Percentiles rank a stretch among this genome's conserved stretches.
Evolutionary conservation across 2,329 filamentous ascomycete species (phyloP).

Genomic region (Corinectria fuckeliana): DNA sequence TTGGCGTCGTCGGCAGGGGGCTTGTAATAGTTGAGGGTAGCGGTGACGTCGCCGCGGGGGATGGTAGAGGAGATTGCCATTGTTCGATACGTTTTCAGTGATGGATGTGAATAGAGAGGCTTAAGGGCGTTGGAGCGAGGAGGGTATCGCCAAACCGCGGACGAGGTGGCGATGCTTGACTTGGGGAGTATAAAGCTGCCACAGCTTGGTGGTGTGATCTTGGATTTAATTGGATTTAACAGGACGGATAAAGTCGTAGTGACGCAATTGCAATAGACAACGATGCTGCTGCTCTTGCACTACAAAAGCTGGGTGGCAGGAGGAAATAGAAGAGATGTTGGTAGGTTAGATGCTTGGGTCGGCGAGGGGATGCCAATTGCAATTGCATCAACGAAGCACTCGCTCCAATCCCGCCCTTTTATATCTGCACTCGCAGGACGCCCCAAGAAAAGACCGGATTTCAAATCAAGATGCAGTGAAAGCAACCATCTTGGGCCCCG

Average conservation of each 20-base stretch:
- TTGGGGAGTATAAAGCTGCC: not conserved
- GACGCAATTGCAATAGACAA: not conserved
- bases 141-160: not conserved
- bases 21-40: constrained; percentile 70
- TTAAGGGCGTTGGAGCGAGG: not conserved
- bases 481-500: constrained; percentile 23
- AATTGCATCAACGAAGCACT: constrained; percentile 2
- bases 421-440: constrained; percentile 18
- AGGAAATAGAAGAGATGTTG: not conserved
- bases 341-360: not conserved
- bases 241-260: not conserved
- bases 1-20: constrained; percentile 64
- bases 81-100: constrained; percentile 13
- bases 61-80: constrained; percentile 52
- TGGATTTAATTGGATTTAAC: not conserved
- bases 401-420: constrained; percentile 21
- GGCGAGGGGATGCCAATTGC: constrained; percentile 3
- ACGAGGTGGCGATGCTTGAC: not conserved
- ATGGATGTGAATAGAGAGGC: not conserved
- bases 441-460: constrained; percentile 29
- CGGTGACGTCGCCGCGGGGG: constrained; percentile 66
- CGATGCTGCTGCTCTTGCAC: not conserved
- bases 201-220: constrained; percentile 5
- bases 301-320: not conserved
- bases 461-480: constrained; percentile 35